A percentile compares a stretch with the other conserved stretches of the same genome.
These are phyloP conservation scores for Rhodomyrtus tomentosa DNA, from an alignment of 345 rosid genomes.

Conservation along the genomic window DNA sequence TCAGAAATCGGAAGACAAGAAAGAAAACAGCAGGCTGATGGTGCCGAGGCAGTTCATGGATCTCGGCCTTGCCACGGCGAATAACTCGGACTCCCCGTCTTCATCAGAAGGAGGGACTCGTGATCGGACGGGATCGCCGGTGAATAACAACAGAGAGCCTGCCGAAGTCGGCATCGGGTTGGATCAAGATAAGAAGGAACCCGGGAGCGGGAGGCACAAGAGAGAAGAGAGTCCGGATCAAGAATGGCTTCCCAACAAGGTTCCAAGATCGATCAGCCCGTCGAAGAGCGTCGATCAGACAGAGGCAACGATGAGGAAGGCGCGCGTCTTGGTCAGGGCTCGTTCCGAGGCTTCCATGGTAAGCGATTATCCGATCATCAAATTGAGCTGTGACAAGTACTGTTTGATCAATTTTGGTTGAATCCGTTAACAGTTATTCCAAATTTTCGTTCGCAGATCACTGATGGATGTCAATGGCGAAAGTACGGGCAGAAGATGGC, in stretches of 20 bases:
- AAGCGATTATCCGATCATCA: not conserved
- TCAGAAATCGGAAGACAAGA: conserved; percentile 7
- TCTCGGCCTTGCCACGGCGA: conserved; percentile 29
- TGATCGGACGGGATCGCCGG: conserved; percentile 29
- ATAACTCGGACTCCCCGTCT: conserved; percentile 16
- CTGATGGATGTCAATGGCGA: conserved; percentile 77
- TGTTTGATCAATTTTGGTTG: not conserved
- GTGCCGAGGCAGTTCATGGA: conserved; percentile 43
- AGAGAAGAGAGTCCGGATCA: conserved; percentile 33
- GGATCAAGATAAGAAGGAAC: conserved; percentile 12
- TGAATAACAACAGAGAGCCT: conserved; percentile 6
- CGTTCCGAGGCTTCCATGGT: conserved; percentile 34
- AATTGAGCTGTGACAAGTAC: not conserved
- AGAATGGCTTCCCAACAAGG: conserved; percentile 27
- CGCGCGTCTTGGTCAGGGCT: conserved; percentile 60
- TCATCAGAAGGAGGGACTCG: conserved; percentile 38
- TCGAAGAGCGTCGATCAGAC: conserved; percentile 39
- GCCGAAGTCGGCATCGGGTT: conserved; percentile 2
- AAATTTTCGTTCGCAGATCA: conserved; percentile 17
- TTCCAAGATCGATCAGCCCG: conserved; percentile 24
- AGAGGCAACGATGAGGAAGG: conserved; percentile 63
- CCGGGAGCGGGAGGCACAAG: conserved; percentile 3
- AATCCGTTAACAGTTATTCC: not conserved
- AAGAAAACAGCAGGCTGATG: conserved; percentile 2
- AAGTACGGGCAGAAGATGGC: conserved; percentile 81